These are phyloP conservation scores for Leccinum rimulosum DNA, from an alignment of 768 basidiomycete species.

Conservation along the genomic window DNA sequence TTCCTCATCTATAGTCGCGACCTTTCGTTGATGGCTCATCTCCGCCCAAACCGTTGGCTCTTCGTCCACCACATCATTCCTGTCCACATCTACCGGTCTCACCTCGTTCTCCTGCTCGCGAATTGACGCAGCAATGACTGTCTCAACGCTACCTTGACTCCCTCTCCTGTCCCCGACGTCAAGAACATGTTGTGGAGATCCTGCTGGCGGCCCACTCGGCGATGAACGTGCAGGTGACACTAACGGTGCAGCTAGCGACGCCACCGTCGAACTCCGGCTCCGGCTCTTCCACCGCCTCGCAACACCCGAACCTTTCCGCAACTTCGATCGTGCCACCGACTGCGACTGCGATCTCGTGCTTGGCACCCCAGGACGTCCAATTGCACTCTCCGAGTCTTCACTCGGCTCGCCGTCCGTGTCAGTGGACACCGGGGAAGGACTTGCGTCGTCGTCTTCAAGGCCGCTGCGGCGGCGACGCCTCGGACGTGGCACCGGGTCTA, in stretches of 20 bases:
- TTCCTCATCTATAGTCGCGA: slow-evolving; percentile 46
- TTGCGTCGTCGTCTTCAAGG: slow-evolving; percentile 48
- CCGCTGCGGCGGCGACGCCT: slow-evolving; percentile 20
- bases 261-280: slow-evolving; percentile 68
- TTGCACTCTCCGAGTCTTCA: slow-evolving; percentile 24
- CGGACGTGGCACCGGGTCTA: not conserved
- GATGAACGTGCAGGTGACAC: slow-evolving; percentile 19
- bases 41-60: slow-evolving; percentile 28
- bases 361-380: not conserved
- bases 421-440: slow-evolving; percentile 58
- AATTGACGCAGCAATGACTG: slow-evolving; percentile 59
- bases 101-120: slow-evolving; percentile 35
- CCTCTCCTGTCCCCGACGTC: slow-evolving; percentile 41
- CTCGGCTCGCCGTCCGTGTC: slow-evolving; percentile 57
- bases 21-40: slow-evolving; percentile 23
- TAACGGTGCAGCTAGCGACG: slow-evolving; percentile 48
- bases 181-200: slow-evolving; percentile 15
- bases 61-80: slow-evolving; percentile 26
- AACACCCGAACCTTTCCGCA: slow-evolving; percentile 30
- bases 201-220: slow-evolving; percentile 1
- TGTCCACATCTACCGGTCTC: slow-evolving; percentile 18
- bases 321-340: slow-evolving; percentile 32
- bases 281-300: slow-evolving; percentile 34
- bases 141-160: slow-evolving; percentile 68
- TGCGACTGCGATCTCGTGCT: slow-evolving; percentile 17